Base-by-base conservation (phyloP, 208 protist species). In the Acanthamoeba healyi region DNA sequence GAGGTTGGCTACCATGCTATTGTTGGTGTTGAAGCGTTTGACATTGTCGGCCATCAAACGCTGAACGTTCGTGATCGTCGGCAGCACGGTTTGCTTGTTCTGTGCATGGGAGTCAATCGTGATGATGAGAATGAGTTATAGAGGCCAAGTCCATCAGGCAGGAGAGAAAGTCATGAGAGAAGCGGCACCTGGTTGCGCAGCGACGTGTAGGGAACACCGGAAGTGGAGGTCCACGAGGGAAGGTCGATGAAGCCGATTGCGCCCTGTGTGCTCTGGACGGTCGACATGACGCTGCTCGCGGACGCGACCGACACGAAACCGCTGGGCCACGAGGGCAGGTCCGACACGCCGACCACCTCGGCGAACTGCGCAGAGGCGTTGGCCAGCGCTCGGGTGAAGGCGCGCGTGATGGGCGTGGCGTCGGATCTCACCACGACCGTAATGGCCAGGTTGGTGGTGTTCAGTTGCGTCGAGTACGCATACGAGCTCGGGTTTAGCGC, bases 301-400 rank as follows among this genome's bases (percentile, higher is more conserved):
- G 44, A 40, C 6, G 32, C 22, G 46, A 36, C 77, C 46, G 56
- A 3, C 26, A 40, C 42, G 77, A 86, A 86, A 44, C 26, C 26
- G n/a, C n/a, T 29, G 3, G 77, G 77, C 77, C 77, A 86, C 22
- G 22, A 0, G 1, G 77, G 77, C 9, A 58, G 26, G n/a, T 58
- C 46, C 15, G 77, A 86, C 42, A n/a, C 77, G 46, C 77, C 77
- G n/a, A 86, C 40, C 19, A n/a, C n/a, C 0, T 34, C n/a, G 14
- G 22, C 46, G 46, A 86, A 86, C 14, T 4, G 5, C 7, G 44
- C 26, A 0, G 77, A 86, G 0, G 32, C 44, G n/a, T 34, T 58
- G 29, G 77, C 40, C 12, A 86, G 44, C 9, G 77, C 44, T 24
- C 77, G 38, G 15, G 77, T 86, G 77, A 86, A 86, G 38, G 77